Base-by-base conservation (phyloP, 768 basidiomycete species). In the Termitomyces sp. region DNA sequence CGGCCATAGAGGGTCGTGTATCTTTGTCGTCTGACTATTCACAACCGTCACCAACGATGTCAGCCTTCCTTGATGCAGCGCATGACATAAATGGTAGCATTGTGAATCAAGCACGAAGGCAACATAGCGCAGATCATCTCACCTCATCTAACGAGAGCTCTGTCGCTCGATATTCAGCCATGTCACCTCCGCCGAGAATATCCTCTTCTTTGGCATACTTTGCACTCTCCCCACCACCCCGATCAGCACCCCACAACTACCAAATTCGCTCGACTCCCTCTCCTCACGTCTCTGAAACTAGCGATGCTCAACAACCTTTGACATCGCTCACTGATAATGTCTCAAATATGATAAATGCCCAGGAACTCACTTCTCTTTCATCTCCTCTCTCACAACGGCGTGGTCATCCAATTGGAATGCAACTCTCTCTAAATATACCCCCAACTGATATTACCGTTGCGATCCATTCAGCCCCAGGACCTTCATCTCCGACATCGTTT, bases 11-110 rank as follows among this genome's bases (percentile, higher is more conserved):
- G 18, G 79, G 75, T 62, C 78, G 86, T 43, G 81, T 75, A 4
- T 88, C 88, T 20, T 63, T 85, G 32, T 46, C 43, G 46, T 89
- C 88, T 13, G 82, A 85, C 56, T 87, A 87, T 68, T 86, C 87
- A 10, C 83, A 85, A 62, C 78, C 82, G 5, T 91, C 89, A 10
- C 90, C 89, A 1, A 88, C 89, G 4, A 84, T 79, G 6, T 91
- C 89, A n/a, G 88, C 87, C n/a, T 92, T 92, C 72, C 82, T 83
- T 30, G 88, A 89, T 63, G 82, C 79, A 36, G 57, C 59, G 18
- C 16, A 68, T 82, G 44, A 77, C 75, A 50, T 69, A 64, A 28
- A 65, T 59, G 62, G 43, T 56, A 62, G 40, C 57, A 66, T 69
- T 54, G 63, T 68, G 58, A 65, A 62, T 63, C 72, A 67, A 35